These are phyloP conservation scores for Hebeloma cylindrosporum DNA, from an alignment of 768 basidiomycete genomes.

Conservation along the genomic window DNA sequence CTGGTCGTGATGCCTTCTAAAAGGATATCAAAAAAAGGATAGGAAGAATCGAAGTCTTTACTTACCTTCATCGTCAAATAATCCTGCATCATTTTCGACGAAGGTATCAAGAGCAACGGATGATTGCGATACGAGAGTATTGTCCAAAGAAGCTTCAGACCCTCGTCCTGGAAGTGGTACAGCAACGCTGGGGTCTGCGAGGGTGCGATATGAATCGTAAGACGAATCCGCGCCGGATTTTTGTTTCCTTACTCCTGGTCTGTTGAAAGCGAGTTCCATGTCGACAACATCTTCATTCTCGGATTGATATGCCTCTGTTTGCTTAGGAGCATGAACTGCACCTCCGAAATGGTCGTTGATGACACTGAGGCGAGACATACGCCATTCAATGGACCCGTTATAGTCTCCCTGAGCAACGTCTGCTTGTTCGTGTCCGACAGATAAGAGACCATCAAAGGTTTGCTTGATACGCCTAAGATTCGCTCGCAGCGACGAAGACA, in stretches of 20 bases:
- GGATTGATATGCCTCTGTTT: constrained; percentile 32
- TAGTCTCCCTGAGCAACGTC: constrained; percentile 70
- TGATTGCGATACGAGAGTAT: constrained; percentile 27
- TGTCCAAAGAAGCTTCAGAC: constrained; percentile 26
- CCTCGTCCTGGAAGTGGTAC: constrained; percentile 14
- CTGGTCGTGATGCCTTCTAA: constrained; percentile 24
- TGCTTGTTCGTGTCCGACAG: constrained; percentile 69
- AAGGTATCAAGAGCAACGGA: constrained; percentile 17
- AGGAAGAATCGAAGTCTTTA: constrained; percentile 1
- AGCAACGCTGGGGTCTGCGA: constrained; percentile 24
- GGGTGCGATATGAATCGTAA: constrained; percentile 27
- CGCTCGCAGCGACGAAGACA: constrained; percentile 51
- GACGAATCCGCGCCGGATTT: constrained; percentile 26
- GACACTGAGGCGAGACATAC: constrained; percentile 68
- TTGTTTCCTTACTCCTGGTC: constrained; percentile 35
- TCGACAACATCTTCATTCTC: constrained; percentile 58
- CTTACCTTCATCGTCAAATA: constrained; percentile 43
- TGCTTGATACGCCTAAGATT: constrained; percentile 58
- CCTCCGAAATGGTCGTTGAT: constrained; percentile 51
- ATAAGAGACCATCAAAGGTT: constrained; percentile 60
- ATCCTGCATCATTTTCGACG: constrained; percentile 22
- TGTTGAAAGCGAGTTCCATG: constrained; percentile 51
- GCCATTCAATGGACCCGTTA: constrained; percentile 74
- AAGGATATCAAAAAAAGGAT: constrained; percentile 1
- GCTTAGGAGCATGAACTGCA: constrained; percentile 34